Evolutionary conservation across 163 green algal species (phyloP).

Genomic region (Coccomyxa subellipsoidea): DNA sequence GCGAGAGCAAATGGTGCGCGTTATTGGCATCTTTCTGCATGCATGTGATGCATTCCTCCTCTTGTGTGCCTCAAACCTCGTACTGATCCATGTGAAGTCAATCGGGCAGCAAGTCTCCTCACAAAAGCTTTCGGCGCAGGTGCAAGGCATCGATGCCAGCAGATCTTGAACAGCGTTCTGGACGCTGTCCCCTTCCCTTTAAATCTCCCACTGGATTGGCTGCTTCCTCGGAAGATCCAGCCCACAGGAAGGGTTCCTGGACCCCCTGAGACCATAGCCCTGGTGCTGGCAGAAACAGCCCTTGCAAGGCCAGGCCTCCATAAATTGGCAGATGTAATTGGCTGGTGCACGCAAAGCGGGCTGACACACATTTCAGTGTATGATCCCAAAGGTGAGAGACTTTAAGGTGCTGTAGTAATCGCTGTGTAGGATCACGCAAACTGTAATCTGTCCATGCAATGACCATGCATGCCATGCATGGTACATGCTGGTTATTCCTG

Average conservation of each 20-base stretch:
- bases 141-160: neutral
- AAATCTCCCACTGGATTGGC: neutral
- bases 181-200: neutral
- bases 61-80: too few relatives aligned
- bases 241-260: neutral
- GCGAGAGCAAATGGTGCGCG: neutral
- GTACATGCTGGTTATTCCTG: neutral
- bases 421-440: neutral
- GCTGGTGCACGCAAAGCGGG: neutral
- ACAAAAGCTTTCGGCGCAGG: too few relatives aligned
- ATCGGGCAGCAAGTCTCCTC: too few relatives aligned
- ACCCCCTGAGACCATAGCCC: neutral
- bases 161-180: neutral
- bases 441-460: neutral
- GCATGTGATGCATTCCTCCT: too few relatives aligned
- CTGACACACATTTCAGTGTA: neutral
- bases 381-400: neutral
- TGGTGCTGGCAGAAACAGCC: neutral
- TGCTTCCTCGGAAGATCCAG: neutral
- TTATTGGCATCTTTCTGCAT: neutral
- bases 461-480: neutral
- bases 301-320: neutral
- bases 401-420: neutral
- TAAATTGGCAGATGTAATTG: neutral
- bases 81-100: too few relatives aligned